Evolutionary conservation across 2,329 filamentous ascomycete genomes (phyloP).

Genomic region (Fusarium mexicanum): DNA sequence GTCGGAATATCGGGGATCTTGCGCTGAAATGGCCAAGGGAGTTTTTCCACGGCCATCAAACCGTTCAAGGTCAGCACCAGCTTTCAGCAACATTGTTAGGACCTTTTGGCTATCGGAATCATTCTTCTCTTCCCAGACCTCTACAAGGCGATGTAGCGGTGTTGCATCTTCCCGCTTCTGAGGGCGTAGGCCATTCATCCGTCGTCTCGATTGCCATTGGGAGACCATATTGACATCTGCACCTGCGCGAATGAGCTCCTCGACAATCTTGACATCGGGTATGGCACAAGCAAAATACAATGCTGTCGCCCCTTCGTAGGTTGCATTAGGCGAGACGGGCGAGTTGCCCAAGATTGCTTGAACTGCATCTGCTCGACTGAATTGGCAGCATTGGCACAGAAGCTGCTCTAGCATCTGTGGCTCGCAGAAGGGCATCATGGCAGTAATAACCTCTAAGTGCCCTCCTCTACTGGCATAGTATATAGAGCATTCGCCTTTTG

Average conservation of each 20-base stretch:
- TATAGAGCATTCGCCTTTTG: constrained; percentile 25
- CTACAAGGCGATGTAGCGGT: constrained; percentile 16
- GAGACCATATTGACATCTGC: constrained; percentile 23
- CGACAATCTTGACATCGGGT: constrained; percentile 13
- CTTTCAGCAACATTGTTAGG: constrained; percentile 20
- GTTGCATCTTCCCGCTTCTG: background rate
- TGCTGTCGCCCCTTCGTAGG: constrained; percentile 11
- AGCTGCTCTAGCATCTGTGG: constrained; percentile 23
- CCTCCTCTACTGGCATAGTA: constrained; percentile 28
- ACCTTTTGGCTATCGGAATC: constrained; percentile 4
- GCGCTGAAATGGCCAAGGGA: background rate
- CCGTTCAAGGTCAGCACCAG: constrained; percentile 23
- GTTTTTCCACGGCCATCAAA: background rate
- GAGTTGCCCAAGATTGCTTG: constrained; percentile 17
- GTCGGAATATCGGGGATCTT: background rate
- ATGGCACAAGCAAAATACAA: constrained; percentile 20
- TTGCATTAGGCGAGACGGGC: constrained; percentile 24
- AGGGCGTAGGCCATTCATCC: background rate
- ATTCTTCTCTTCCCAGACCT: constrained; percentile 11
- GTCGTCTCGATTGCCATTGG: background rate
- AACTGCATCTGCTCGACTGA: constrained; percentile 16
- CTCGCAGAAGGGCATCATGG: constrained; percentile 33
- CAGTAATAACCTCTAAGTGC: constrained; percentile 13
- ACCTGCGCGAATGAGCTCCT: constrained; percentile 22
- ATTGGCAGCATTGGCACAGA: constrained; percentile 29